Conservation (phyloP, 257 asterid species). For the Solanum peruvianum region DNA sequence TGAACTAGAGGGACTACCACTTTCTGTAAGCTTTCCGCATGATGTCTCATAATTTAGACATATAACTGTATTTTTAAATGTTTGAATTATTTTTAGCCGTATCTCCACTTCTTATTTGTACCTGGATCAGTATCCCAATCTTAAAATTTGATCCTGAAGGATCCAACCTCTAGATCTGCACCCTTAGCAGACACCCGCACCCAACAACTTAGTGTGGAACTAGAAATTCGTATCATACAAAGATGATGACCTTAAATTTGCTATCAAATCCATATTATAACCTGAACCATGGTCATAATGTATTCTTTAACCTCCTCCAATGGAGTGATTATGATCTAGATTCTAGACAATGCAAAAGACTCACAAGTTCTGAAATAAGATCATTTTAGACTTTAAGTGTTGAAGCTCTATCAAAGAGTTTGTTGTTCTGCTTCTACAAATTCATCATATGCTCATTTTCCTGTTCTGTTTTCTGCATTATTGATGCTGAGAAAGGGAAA, state of each 20-base stretch:
- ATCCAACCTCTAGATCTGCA: neutral
- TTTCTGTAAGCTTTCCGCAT: neutral
- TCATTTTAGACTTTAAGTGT: neutral
- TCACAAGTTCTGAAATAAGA: neutral
- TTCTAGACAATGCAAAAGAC: neutral
- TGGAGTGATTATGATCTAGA: neutral
- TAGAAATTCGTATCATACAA: neutral
- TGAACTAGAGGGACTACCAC: neutral
- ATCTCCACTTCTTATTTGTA: neutral
- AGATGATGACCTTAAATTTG: neutral
- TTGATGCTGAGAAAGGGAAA: neutral
- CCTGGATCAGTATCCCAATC: neutral
- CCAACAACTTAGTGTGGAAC: neutral
- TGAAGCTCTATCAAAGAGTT: neutral
- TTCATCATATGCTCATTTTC: neutral
- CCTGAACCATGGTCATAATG: neutral
- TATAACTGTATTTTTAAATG: neutral
- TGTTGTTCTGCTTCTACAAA: neutral
- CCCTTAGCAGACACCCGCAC: neutral
- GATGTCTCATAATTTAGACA: neutral
- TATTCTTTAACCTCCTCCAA: neutral
- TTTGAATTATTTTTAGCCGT: neutral
- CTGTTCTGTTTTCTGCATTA: neutral
- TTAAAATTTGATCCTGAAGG: neutral
- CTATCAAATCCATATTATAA: neutral